Conservation (phyloP, 1,284 basidiomycete genomes). For the Tylopilus sp. region DNA sequence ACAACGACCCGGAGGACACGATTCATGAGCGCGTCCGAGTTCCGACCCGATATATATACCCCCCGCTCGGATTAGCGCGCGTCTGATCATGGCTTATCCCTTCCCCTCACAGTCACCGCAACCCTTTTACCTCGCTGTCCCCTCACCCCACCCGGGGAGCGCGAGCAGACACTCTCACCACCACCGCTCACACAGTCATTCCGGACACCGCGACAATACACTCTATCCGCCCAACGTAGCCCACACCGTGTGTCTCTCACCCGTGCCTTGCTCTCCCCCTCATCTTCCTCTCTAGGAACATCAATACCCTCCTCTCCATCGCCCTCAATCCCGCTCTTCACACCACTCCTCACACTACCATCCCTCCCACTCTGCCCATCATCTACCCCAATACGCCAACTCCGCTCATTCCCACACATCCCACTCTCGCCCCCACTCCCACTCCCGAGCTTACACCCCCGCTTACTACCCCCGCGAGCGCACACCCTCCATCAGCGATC, state of each 20-base stretch:
- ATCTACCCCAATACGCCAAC: conserved; percentile 8
- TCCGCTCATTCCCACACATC: conserved; percentile 8
- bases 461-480: conserved; percentile 15
- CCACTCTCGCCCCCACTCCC: neutral
- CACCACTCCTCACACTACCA: conserved; percentile 1
- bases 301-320: neutral
- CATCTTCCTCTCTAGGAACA: conserved; percentile 10
- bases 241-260: conserved; percentile 12
- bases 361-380: conserved; percentile 12
- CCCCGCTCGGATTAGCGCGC: neutral
- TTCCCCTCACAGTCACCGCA: conserved; percentile 5
- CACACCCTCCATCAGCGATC: conserved; percentile 25
- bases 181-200: conserved; percentile 16
- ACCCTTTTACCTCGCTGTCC: conserved; percentile 10
- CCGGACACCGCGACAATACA: conserved; percentile 1
- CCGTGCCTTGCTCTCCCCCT: neutral
- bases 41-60: conserved; percentile 21
- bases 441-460: neutral
- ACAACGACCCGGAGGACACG: conserved; percentile 10
- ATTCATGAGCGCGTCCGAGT: conserved; percentile 4
- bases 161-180: conserved; percentile 15
- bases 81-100: conserved; percentile 9
- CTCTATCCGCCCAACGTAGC: neutral
- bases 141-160: conserved; percentile 10
- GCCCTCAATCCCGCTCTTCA: neutral